phyloP scores from a whole-genome alignment of 805 yeast species.

The Candida xiaguanensis region DNA sequence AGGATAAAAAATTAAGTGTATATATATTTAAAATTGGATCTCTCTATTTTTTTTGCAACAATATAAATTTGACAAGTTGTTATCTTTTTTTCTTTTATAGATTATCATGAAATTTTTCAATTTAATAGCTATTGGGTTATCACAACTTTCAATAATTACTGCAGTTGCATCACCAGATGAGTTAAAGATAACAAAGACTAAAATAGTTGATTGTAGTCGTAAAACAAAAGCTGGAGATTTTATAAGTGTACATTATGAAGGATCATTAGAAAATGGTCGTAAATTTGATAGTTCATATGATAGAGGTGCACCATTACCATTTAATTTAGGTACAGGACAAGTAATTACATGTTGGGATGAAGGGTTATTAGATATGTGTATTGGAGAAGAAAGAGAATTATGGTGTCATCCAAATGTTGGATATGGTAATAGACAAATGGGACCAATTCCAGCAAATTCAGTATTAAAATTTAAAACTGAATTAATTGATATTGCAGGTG shows the following conservation, averaged over 20 bases:
- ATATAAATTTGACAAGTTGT: background rate
- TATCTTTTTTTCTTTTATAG: background rate
- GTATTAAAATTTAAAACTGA: constrained; percentile 66
- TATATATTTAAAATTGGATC: background rate
- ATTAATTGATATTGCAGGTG: constrained; percentile 51
- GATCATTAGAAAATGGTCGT: constrained; percentile 61
- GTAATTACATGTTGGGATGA: constrained; percentile 92
- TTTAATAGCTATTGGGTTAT: constrained; percentile 3
- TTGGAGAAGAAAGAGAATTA: constrained; percentile 80
- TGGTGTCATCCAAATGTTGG: constrained; percentile 76
- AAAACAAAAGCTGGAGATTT: constrained; percentile 63
- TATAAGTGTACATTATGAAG: constrained; percentile 77
- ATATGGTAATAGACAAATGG: constrained; percentile 75
- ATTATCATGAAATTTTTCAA: background rate
- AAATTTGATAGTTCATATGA: constrained; percentile 70
- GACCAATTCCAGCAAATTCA: constrained; percentile 75
- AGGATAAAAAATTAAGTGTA: background rate
- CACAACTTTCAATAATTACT: constrained; percentile 4
- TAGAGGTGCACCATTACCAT: constrained; percentile 65
- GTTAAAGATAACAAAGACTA: constrained; percentile 25
- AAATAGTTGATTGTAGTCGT: constrained; percentile 50
- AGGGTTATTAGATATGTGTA: constrained; percentile 73
- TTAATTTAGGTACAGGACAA: constrained; percentile 71
- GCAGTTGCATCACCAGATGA: constrained; percentile 15
- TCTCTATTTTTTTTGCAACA: no score